Conservation (phyloP, 495 filamentous ascomycete genomes). For the Tuber magnatum region DNA sequence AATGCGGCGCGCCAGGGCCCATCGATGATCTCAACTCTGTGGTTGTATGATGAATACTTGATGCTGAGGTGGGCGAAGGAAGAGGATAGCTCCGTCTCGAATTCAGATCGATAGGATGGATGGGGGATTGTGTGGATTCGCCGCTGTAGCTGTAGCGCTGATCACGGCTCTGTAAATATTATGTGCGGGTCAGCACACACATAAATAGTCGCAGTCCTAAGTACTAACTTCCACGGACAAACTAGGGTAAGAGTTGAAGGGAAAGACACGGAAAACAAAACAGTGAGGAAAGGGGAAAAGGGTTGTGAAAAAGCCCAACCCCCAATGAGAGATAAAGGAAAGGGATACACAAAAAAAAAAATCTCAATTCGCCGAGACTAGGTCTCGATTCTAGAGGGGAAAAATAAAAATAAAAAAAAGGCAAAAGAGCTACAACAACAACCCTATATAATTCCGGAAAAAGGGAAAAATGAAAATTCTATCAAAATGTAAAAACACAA, state of each 20-base stretch:
- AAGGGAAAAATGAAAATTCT: background rate
- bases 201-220: background rate
- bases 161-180: conserved; percentile 27
- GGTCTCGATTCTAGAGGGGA: background rate
- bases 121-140: conserved; percentile 29
- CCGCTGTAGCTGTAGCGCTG: conserved; percentile 33
- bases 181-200: conserved; percentile 5
- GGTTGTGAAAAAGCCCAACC: conserved; percentile 2
- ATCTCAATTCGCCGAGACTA: background rate
- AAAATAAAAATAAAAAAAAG: background rate
- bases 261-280: conserved; percentile 1
- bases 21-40: conserved; percentile 27
- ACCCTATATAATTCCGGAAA: conserved; percentile 5
- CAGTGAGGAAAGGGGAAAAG: conserved; percentile 4
- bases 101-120: conserved; percentile 33
- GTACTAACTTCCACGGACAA: background rate
- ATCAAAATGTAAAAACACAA: conserved; percentile 8
- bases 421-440: background rate
- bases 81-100: conserved; percentile 36
- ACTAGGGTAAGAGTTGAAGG: background rate
- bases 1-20: conserved; percentile 34
- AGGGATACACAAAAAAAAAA: conserved; percentile 2
- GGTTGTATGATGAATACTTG: conserved; percentile 9
- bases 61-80: conserved; percentile 30
- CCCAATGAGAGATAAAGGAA: conserved; percentile 4